Evolutionary conservation across 805 yeast species (phyloP).

Genomic region (Zygotorulaspora chibaensis): DNA sequence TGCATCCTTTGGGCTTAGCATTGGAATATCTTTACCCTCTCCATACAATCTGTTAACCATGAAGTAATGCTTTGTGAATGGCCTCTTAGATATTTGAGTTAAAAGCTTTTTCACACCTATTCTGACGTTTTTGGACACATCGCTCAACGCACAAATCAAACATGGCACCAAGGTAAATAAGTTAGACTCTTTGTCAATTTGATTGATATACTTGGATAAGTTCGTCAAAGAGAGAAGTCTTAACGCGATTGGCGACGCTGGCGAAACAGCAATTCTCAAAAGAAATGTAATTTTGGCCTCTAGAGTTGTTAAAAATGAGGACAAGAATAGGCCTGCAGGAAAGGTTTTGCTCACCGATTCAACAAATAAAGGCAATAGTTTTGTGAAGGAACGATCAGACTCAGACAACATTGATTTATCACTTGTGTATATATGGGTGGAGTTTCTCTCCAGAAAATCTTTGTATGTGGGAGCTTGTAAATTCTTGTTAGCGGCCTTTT

Average conservation of each 20-base stretch:
- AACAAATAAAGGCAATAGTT: slow-evolving; percentile 42
- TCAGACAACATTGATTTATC: slow-evolving; percentile 34
- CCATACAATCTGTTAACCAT: slow-evolving; percentile 60
- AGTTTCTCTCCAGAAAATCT: slow-evolving; percentile 31
- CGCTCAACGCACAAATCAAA: slow-evolving; percentile 50
- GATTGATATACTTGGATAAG: slow-evolving; percentile 35
- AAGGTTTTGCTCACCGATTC: slow-evolving; percentile 40
- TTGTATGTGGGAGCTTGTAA: slow-evolving; percentile 26
- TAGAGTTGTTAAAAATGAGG: slow-evolving; percentile 36
- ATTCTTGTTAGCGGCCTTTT: slow-evolving; percentile 26
- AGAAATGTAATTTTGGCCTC: slow-evolving; percentile 55
- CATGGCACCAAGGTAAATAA: slow-evolving; percentile 57
- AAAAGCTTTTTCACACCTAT: slow-evolving; percentile 39
- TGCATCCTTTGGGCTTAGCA: slow-evolving; percentile 66
- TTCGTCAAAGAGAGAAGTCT: slow-evolving; percentile 47
- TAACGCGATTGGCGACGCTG: slow-evolving; percentile 54
- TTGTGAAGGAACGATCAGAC: slow-evolving; percentile 39
- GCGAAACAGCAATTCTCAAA: slow-evolving; percentile 52
- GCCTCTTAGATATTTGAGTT: slow-evolving; percentile 37
- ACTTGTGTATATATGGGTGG: slow-evolving; percentile 27
- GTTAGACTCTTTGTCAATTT: slow-evolving; percentile 37
- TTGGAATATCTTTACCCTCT: slow-evolving; percentile 40
- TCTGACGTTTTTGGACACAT: slow-evolving; percentile 50
- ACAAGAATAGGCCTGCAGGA: slow-evolving; percentile 33
- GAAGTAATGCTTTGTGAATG: slow-evolving; percentile 41